Evolutionary conservation across 2,329 filamentous ascomycete species (phyloP).

Genomic region (Beauveria asiatica): DNA sequence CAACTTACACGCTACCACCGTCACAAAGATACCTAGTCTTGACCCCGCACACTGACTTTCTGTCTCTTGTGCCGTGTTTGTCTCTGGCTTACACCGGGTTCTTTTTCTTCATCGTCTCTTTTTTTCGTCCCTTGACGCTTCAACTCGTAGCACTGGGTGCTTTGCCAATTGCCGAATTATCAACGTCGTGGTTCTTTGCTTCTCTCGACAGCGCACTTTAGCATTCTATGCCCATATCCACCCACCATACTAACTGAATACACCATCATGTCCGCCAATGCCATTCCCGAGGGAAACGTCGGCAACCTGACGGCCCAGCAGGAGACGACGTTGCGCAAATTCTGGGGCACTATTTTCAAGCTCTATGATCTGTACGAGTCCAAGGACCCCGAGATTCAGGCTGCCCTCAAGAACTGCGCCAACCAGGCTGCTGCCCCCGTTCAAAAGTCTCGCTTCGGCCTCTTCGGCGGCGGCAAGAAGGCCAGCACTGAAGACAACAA

Average conservation of each 20-base stretch:
- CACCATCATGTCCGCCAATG: background rate
- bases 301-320: slow-evolving; percentile 19
- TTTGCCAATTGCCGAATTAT: background rate
- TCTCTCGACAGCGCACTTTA: background rate
- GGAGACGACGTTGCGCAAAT: slow-evolving; percentile 18
- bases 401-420: slow-evolving; percentile 17
- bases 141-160: background rate
- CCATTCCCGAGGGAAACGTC: slow-evolving; percentile 11
- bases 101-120: background rate
- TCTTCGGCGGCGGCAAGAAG: slow-evolving; percentile 49
- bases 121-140: background rate
- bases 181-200: background rate
- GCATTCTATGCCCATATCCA: background rate
- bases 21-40: background rate
- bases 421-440: slow-evolving; percentile 33
- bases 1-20: background rate
- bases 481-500: slow-evolving; percentile 27
- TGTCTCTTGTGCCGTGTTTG: background rate
- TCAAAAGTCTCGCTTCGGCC: slow-evolving; percentile 58
- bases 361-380: slow-evolving; percentile 15
- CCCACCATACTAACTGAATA: background rate
- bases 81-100: background rate
- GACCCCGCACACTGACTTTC: background rate
- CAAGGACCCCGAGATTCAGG: slow-evolving; percentile 17
- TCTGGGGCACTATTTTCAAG: slow-evolving; percentile 18